Base-by-base conservation (phyloP, 1,284 basidiomycete genomes). In the Sanguinoderma infundibulare region DNA sequence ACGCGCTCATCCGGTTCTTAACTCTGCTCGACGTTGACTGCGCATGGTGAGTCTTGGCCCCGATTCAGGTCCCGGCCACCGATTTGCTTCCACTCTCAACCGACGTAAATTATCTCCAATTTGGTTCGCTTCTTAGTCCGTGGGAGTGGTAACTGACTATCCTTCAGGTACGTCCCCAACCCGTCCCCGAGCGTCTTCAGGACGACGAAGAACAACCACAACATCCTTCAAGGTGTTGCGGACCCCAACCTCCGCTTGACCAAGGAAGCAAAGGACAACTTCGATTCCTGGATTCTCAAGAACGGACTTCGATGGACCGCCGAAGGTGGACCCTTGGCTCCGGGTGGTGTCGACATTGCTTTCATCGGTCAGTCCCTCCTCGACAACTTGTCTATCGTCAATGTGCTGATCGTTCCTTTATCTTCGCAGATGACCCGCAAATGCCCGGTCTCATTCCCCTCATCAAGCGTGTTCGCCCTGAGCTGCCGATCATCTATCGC, bases 121-220 rank as follows among this genome's bases (percentile, higher is more conserved):
- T 12, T 15, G 34, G 28, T 46, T 47, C 35, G 15, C 20, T 32
- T 36, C 34, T 22, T 15, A 26, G 35, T 47, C 51, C 24, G 51
- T 53, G 51, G 38, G 14, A 44, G 26, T 34, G 26, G 20, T 28
- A n/a, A 12, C 36, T 2, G 39, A 39, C 24, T n/a, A 40, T 55
- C n/a, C 22, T n/a, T 20, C 67, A 92, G 91, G 91, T 94, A 92
- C 77, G 91, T 94, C 20, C 93, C 92, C 53, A 93, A 95, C 81
- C 85, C 94, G 61, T 90, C 89, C 38, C 93, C 94, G 5, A 85
- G 84, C 65, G 91, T 95, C 38, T 95, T 95, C 84, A 86, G 93
- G 66, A 94, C 91, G 62, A 95, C 93, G 63, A 95, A 95, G 83
- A 92, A 94, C 88, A 95, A 94, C 80, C 91, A 93, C 84, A 93